These are phyloP conservation scores for Heliosperma pusillum DNA, from an alignment of 148 eudicot species.

Conservation along the genomic window DNA sequence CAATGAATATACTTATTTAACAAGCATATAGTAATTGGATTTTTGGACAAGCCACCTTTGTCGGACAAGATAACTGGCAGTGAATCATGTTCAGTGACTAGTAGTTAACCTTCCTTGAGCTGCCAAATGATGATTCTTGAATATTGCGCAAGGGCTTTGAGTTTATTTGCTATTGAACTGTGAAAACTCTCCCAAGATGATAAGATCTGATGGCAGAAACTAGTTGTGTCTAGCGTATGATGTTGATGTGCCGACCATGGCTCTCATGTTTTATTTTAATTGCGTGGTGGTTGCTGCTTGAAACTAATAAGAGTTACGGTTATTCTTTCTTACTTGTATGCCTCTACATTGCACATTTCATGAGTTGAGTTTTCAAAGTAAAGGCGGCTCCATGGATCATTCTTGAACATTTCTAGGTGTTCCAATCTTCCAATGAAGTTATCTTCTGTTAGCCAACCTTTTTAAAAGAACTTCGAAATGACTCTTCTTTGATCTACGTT, in stretches of 20 bases:
- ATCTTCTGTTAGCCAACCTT: neutral
- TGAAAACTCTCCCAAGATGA: conserved; percentile 11
- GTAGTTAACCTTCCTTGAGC: neutral
- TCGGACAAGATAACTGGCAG: no score
- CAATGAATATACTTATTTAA: no score
- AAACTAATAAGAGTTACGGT: no score
- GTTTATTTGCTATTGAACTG: conserved; percentile 11
- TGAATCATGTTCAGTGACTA: neutral
- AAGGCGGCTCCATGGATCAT: neutral
- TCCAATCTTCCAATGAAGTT: neutral
- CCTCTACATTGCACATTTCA: no score
- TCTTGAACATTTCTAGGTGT: neutral
- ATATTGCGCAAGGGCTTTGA: conserved; percentile 33
- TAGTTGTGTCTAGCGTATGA: neutral
- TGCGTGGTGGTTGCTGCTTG: no score
- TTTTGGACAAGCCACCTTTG: no score
- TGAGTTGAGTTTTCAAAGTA: no score
- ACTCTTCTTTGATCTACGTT: neutral
- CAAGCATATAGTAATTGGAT: no score
- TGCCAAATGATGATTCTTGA: conserved; percentile 20
- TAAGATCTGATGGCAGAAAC: conserved; percentile 23
- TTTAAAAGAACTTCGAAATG: neutral
- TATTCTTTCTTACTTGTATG: no score
- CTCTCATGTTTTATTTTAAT: no score
- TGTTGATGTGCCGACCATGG: no score